Percentiles rank a stretch among this genome's conserved stretches.
Conservation (phyloP, 352 stramenopile species). For the Phytopythium aichiense region DNA sequence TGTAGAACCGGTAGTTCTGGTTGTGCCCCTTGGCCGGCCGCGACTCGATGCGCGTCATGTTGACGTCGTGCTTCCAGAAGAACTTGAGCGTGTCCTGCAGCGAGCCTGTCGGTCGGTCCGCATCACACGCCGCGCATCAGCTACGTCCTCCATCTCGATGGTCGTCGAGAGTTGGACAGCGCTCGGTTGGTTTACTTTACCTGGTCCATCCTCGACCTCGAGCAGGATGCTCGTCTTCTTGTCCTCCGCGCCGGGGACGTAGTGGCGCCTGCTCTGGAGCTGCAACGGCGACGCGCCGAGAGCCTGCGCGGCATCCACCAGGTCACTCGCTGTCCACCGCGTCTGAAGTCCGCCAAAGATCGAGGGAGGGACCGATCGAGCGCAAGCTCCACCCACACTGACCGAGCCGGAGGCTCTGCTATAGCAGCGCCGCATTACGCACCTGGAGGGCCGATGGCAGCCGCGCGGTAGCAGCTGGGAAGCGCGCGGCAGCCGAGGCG, state of each 20-base stretch:
- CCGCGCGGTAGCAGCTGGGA: not conserved
- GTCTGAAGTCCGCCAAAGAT: too few relatives aligned
- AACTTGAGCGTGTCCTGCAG: conserved; percentile 95
- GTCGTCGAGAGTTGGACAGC: not conserved
- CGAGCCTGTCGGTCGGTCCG: conserved; percentile 47
- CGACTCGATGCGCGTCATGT: conserved; percentile 96
- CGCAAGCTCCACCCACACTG: too few relatives aligned
- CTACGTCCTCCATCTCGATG: not conserved
- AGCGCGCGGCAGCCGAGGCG: not conserved
- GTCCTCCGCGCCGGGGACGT: conserved; percentile 30
- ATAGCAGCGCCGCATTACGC: not conserved
- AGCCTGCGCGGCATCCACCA: not conserved
- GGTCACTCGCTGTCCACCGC: not conserved
- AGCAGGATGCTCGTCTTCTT: conserved; percentile 76
- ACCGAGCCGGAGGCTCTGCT: too few relatives aligned
- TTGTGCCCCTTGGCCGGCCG: conserved; percentile 83
- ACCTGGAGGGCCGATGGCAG: conserved; percentile 1
- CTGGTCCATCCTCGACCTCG: conserved; percentile 64
- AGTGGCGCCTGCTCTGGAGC: conserved; percentile 1
- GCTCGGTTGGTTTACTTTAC: conserved; percentile 2
- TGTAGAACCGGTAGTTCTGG: conserved; percentile 91
- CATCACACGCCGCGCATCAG: not conserved
- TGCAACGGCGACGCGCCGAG: conserved; percentile 5
- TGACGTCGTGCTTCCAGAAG: conserved; percentile 97
- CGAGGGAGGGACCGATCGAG: too few relatives aligned